Base-by-base conservation (phyloP, 169 alveolate species). In the Babesia bigemina region DNA sequence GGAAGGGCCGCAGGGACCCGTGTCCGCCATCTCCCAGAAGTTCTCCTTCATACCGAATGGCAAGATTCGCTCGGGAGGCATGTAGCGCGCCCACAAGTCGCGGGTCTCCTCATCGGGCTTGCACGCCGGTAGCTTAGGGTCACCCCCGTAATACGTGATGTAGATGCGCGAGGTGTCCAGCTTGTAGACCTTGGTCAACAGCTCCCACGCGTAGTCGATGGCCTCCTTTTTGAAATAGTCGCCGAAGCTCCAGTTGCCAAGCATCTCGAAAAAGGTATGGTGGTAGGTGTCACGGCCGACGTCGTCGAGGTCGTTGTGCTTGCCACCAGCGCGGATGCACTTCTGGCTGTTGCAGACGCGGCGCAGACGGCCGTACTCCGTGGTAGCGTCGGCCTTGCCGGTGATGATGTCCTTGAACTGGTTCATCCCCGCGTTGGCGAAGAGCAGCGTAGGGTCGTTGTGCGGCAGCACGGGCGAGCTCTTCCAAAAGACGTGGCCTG, bases 1-100 rank as follows among this genome's bases (percentile, higher is more conserved):
- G 82, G 98, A 96, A 4, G 99, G 99, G 16, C 99, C 99, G 63
- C 99, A 96, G 14, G 99, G 99, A 26, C 99, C 99, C 6, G 97
- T 93, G 72, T 96, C 99, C 4, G 97, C 99, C 99, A 96, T 96
- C 91, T 96, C 99, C 99, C 99, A 96, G 90, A 96, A 96, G 85
- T 96, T 96, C 29, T 95, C 98, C 71, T 93, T 92, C 83, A 84
- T 69, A 4, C 97, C 95, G 70, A 94, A 94, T 21, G 98, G 96
- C 63, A 91, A 55, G n/a, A 81, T 91, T 55, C 84, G 73, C 22
- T 63, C 73, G 22, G 76, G 92, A 21, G 96, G 97, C 47, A 96
- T 57, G 72, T 94, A 94, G 73, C 92, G 73, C 60, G 78, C 63
- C 99, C 99, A 96, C 55, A 94, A 63, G 24, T 84, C 87, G 63